These are phyloP conservation scores for Kockiozyma suomiensis DNA, from an alignment of 805 yeast genomes.

Conservation along the genomic window DNA sequence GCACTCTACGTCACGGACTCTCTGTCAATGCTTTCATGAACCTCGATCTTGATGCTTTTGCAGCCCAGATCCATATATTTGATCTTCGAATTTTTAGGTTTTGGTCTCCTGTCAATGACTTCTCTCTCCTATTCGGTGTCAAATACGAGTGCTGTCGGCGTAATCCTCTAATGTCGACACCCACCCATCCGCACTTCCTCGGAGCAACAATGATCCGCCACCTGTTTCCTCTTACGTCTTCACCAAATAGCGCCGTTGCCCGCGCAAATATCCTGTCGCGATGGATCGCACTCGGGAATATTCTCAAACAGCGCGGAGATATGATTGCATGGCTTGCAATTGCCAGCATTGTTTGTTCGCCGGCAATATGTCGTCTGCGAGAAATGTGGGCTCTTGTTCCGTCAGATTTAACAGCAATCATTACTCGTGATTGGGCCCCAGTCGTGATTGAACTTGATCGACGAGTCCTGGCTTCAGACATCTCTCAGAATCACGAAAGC, in stretches of 20 bases:
- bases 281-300: constrained; percentile 85
- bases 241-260: constrained; percentile 42
- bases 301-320: constrained; percentile 78
- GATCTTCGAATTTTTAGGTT: constrained; percentile 62
- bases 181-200: constrained; percentile 72
- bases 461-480: constrained; percentile 61
- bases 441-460: constrained; percentile 87
- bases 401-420: constrained; percentile 57
- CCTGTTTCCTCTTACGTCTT: constrained; percentile 47
- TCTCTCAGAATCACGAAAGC: constrained; percentile 56
- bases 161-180: constrained; percentile 79
- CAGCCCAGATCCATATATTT: constrained; percentile 65
- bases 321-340: constrained; percentile 94
- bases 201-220: constrained; percentile 72
- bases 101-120: constrained; percentile 84
- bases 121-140: constrained; percentile 66
- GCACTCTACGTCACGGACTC: constrained; percentile 7
- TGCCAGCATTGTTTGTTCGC: constrained; percentile 78
- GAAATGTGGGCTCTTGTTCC: constrained; percentile 76
- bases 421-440: constrained; percentile 87
- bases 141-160: constrained; percentile 48
- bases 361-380: constrained; percentile 73
- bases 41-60: constrained; percentile 56
- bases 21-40: constrained; percentile 56
- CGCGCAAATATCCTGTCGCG: constrained; percentile 69